Evolutionary conservation across 352 stramenopile species (phyloP), one percentile per base, ranked within the genome.

Genomic region (Plasmopara halstedii): DNA sequence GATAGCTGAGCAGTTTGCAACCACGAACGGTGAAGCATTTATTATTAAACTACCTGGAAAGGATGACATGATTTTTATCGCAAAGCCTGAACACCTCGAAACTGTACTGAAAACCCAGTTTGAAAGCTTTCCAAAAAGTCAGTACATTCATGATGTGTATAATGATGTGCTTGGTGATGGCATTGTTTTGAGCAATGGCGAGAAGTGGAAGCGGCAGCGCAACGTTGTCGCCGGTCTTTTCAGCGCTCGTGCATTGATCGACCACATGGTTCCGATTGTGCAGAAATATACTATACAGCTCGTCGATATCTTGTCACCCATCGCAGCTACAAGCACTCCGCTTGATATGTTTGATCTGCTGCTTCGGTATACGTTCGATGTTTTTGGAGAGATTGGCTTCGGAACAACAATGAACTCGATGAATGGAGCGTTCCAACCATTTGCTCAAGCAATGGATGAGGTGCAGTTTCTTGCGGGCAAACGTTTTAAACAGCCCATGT

Each of bases 81-180:
- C 53, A 27, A 74, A 73, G 31, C 67, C 68, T 0, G 58, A 79
- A 49, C 60, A 70, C 23, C 56, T 77, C n/a, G 67, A 83, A 35
- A 58, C 75, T 11, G 59, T 79, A 36, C 54, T 75, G 19, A 77
- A 73, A 48, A 77, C 64, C 15, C 70, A 77, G 34, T 71, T 76
- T 39, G 58, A 76, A 18, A 35, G 40, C 38, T 79, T 82, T 39
- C 57, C 58, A 31, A 78, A 77, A 46, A 66, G 67, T 15, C 44
- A 62, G 19, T 64, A 74, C 37, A 53, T 74, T 31, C 53, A 62
- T 46, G 55, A 73, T 22, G 51, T 73, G 25, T 58, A 64, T 13
- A 53, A 25, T 15, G 66, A 81, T 56, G 41, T 81, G 23, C 39
- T 75, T 26, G 66, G 66, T 38, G 53, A 77, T 41, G 60, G 59